Percentiles rank a stretch among this genome's conserved stretches.
phyloP scores from a whole-genome alignment of 495 filamentous ascomycete genomes.

The Extremus antarcticus region DNA sequence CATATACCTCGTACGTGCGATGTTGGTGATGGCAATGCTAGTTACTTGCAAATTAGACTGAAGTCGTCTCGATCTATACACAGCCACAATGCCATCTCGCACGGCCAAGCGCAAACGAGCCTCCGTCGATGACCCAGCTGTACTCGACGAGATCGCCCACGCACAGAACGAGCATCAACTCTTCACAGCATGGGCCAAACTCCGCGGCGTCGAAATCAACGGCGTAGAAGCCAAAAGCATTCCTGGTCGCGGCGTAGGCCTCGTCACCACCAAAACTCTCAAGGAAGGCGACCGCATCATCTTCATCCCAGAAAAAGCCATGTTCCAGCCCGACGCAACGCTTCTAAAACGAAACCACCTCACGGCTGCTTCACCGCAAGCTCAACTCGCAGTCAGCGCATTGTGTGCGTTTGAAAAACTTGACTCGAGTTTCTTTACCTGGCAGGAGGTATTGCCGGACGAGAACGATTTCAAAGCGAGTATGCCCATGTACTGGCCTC shows the following conservation, averaged over 20 bases:
- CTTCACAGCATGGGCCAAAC: slow-evolving; percentile 13
- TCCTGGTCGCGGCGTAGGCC: slow-evolving; percentile 59
- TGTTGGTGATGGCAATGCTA: too few relatives aligned
- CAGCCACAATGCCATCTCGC: slow-evolving; percentile 3
- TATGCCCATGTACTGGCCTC: slow-evolving; percentile 63
- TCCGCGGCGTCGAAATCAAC: slow-evolving; percentile 32
- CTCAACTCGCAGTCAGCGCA: slow-evolving; percentile 29
- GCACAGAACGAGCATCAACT: slow-evolving; percentile 2
- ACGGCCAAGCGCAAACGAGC: not conserved
- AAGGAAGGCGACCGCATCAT: slow-evolving; percentile 48
- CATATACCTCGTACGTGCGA: too few relatives aligned
- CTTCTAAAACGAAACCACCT: slow-evolving; percentile 15
- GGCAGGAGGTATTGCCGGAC: slow-evolving; percentile 61
- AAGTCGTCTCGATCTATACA: too few relatives aligned
- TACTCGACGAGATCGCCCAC: not conserved
- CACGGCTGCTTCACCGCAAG: slow-evolving; percentile 9
- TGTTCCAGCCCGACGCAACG: slow-evolving; percentile 48
- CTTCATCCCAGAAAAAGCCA: slow-evolving; percentile 49
- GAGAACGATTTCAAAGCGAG: slow-evolving; percentile 44
- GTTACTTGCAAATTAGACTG: too few relatives aligned
- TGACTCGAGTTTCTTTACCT: slow-evolving; percentile 48
- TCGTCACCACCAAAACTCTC: slow-evolving; percentile 55
- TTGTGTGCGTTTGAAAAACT: slow-evolving; percentile 41
- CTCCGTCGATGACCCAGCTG: not conserved
- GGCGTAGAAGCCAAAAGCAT: slow-evolving; percentile 50